Percentiles rank a stretch among this genome's conserved stretches.
phyloP scores from a whole-genome alignment of 2,329 filamentous ascomycete genomes.

The Sodiomyces alkalinus region DNA sequence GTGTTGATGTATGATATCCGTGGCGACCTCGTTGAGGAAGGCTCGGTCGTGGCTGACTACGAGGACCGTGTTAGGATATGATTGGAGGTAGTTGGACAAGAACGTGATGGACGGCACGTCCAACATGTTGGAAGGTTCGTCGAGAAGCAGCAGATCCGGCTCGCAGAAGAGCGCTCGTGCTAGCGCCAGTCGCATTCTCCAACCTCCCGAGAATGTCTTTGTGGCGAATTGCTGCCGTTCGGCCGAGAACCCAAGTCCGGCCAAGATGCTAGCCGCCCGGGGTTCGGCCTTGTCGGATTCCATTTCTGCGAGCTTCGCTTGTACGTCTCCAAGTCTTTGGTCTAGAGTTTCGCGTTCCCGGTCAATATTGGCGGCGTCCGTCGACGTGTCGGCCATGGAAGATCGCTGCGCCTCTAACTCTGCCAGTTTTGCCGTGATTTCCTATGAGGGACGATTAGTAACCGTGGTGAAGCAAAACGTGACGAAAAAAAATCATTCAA shows the following conservation, averaged over 20 bases:
- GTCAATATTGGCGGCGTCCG: slow-evolving; percentile 74
- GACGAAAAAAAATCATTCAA: neutral
- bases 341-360: slow-evolving; percentile 81
- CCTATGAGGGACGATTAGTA: slow-evolving; percentile 31
- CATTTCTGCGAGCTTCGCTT: slow-evolving; percentile 90
- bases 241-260: slow-evolving; percentile 88
- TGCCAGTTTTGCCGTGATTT: slow-evolving; percentile 63
- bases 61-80: slow-evolving; percentile 84
- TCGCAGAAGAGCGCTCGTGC: slow-evolving; percentile 96
- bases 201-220: slow-evolving; percentile 98
- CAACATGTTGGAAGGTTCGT: slow-evolving; percentile 99
- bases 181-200: slow-evolving; percentile 94
- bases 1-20: slow-evolving; percentile 97
- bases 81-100: slow-evolving; percentile 86
- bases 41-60: slow-evolving; percentile 98
- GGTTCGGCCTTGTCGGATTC: slow-evolving; percentile 97
- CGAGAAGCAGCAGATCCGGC: slow-evolving; percentile 84
- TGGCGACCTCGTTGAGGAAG: slow-evolving; percentile 98
- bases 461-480: neutral
- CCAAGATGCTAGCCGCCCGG: slow-evolving; percentile 86
- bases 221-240: slow-evolving; percentile 88
- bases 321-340: slow-evolving; percentile 78
- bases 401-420: slow-evolving; percentile 65
- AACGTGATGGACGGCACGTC: slow-evolving; percentile 99
- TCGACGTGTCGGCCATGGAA: slow-evolving; percentile 78